Conservation (phyloP, 2,329 filamentous ascomycete genomes). For the Penicillium sp. region DNA sequence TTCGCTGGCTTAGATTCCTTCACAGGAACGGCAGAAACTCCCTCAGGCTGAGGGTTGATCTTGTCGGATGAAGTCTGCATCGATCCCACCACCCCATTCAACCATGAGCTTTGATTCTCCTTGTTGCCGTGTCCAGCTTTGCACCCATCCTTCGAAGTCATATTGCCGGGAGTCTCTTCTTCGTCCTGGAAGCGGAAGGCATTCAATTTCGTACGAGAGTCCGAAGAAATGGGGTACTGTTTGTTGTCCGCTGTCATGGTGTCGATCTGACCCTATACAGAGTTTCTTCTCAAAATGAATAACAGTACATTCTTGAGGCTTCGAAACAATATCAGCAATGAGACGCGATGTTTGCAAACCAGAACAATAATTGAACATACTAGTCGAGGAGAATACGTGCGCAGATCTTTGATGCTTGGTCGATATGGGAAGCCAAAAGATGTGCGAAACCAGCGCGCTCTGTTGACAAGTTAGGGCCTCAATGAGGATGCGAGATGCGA, state of each 20-base stretch:
- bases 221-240: constrained; percentile 44
- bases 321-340: constrained; percentile 14
- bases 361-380: background rate
- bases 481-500: background rate
- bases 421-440: constrained; percentile 9
- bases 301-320: constrained; percentile 25
- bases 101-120: constrained; percentile 41
- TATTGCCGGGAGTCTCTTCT: constrained; percentile 14
- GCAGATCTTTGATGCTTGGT: background rate
- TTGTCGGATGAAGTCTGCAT: constrained; percentile 18
- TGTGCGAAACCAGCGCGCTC: constrained; percentile 12
- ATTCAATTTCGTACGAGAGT: constrained; percentile 53
- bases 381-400: background rate
- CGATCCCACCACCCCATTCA: constrained; percentile 32
- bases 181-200: constrained; percentile 50
- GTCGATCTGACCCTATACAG: constrained; percentile 17
- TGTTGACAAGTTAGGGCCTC: constrained; percentile 7
- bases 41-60: constrained; percentile 16
- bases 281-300: constrained; percentile 16
- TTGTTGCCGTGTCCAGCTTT: constrained; percentile 39
- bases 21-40: constrained; percentile 15
- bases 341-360: background rate
- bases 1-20: constrained; percentile 29
- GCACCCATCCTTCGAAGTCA: constrained; percentile 20
- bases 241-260: constrained; percentile 25